Percentiles rank a stretch among this genome's conserved stretches.
Conservation (phyloP, 1,284 basidiomycete species). For the Peniophora sp. region DNA sequence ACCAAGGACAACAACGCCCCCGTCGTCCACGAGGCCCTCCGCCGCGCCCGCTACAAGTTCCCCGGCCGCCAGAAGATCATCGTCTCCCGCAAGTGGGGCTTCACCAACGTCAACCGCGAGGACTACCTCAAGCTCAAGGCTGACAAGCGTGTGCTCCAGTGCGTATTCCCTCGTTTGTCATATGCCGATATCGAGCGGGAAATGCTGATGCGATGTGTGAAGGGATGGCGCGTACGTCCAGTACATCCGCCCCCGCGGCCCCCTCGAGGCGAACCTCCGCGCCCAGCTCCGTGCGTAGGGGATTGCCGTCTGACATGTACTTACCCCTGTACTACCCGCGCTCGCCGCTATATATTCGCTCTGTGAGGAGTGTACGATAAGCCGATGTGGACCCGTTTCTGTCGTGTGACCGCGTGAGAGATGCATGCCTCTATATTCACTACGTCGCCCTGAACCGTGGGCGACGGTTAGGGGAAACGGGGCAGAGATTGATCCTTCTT, state of each 20-base stretch:
- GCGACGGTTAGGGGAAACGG: conserved; percentile 75
- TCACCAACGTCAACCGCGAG: conserved; percentile 90
- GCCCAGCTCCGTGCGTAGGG: conserved; percentile 63
- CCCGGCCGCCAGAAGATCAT: conserved; percentile 99
- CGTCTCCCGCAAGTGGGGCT: conserved; percentile 96
- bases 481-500: conserved; percentile 50
- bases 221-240: conserved; percentile 84
- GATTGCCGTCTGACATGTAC: conserved; percentile 9
- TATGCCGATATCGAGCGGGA: background rate
- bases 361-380: conserved; percentile 3
- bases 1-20: conserved; percentile 85
- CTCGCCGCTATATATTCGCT: conserved; percentile 2
- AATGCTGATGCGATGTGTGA: conserved; percentile 14
- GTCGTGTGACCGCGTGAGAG: conserved; percentile 5
- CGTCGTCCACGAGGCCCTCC: conserved; percentile 94
- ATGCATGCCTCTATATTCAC: conserved; percentile 58
- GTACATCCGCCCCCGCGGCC: conserved; percentile 85
- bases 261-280: conserved; percentile 78
- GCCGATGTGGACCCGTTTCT: conserved; percentile 3
- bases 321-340: conserved; percentile 10
- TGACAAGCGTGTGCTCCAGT: conserved; percentile 84
- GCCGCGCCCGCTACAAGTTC: conserved; percentile 99
- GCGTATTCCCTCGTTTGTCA: conserved; percentile 25
- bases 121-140: conserved; percentile 87
- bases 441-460: conserved; percentile 57